Conservation (phyloP, 2,329 filamentous ascomycete genomes). For the Clonostachys sp. region DNA sequence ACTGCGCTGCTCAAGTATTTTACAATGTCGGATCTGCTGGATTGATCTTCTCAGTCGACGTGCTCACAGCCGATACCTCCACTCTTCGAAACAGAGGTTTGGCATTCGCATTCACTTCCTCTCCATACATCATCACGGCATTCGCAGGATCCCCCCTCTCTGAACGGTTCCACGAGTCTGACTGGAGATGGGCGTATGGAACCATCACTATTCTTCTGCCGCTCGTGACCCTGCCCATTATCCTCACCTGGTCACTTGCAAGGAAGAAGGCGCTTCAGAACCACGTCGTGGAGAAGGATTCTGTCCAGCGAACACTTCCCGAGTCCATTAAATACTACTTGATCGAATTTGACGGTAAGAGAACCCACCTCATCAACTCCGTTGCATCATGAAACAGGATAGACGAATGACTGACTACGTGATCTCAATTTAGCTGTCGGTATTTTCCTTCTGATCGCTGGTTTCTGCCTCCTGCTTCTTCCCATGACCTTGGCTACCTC, state of each 20-base stretch:
- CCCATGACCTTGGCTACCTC: slow-evolving; percentile 49
- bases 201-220: slow-evolving; percentile 54
- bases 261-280: no score
- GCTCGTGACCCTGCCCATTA: slow-evolving; percentile 17
- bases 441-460: slow-evolving; percentile 46
- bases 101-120: slow-evolving; percentile 18
- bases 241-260: background rate
- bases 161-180: slow-evolving; percentile 10
- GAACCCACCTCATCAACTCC: no score
- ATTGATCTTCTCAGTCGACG: slow-evolving; percentile 51
- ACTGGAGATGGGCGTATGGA: slow-evolving; percentile 36
- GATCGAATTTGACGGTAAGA: no score
- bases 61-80: slow-evolving; percentile 60
- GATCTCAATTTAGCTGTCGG: slow-evolving; percentile 26
- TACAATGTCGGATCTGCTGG: slow-evolving; percentile 53
- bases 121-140: slow-evolving; percentile 27
- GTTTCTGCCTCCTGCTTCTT: slow-evolving; percentile 54
- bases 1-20: slow-evolving; percentile 32
- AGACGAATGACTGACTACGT: no score
- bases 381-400: no score
- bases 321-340: no score
- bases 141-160: slow-evolving; percentile 17
- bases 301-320: no score
- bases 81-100: slow-evolving; percentile 18
- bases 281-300: no score